Evolutionary conservation across 129 eudicot species (phyloP), one percentile per base, ranked within the genome.

Genomic region (Erigeron canadensis): DNA sequence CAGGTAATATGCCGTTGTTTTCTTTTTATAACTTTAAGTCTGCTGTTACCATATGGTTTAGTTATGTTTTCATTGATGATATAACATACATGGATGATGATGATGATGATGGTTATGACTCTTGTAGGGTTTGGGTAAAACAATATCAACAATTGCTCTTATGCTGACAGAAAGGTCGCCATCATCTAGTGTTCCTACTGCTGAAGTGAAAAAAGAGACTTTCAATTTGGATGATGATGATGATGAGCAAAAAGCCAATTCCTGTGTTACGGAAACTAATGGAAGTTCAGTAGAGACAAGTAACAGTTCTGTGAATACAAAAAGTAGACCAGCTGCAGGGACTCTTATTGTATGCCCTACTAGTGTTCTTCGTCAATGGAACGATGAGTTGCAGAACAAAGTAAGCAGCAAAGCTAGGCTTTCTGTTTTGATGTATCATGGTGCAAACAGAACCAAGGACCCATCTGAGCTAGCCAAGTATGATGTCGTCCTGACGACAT

Each of bases 291-390:
- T 51, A 10, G 51, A 54, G 21, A 53, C 50, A 23, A 39, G 57
- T 39, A 75, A 68, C 37, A 63, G 57, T 51, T 63, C 78, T 37
- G 16, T 65, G 22, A 80, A 72, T 43, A 58, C 86, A 61, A 86
- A 75, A 63, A 89, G 89, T 58, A 88, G 97, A 66, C 96, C 94
- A 12, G 81, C 99, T 82, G 96, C 85, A 69, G 99, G 99, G 21
- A 95, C 99, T 51, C 93, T 95, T 55, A 79, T 95, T 67, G 99
- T 95, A 22, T 95, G 99, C 72, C 99, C 99, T 13, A 95, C 99
- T 12, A 88, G 96, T 81, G 99, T 95, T 50, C 89, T 95, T 38
- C 89, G 97, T 12, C 99, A 95, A 72, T 95, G 99, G 99, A 82
- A 81, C 21, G 96, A 88, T 7, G 99, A 95, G 75, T 80, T 95